Evolutionary conservation across 139 green algal species (phyloP), one percentile per base, ranked within the genome.

Genomic region (Ostreobium quekettii): DNA sequence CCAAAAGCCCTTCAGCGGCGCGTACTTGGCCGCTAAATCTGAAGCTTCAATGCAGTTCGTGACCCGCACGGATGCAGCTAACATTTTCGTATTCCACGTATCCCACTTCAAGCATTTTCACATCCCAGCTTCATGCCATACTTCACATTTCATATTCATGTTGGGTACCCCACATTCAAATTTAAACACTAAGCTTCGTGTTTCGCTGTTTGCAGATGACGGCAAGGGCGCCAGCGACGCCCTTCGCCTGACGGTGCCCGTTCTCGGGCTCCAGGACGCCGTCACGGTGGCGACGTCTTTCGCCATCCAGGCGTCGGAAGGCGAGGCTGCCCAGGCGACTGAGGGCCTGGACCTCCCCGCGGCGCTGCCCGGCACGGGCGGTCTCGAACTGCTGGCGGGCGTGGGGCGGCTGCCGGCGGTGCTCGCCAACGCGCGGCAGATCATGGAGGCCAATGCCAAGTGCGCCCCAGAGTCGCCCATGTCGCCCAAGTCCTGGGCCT

Each of bases 301-400:
- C 24, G 64, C 56, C 15, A 28, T 77, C 29, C 22, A 48, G 2
- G 62, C 47, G 19, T 31, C 15, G 7, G 4, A 15, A 3, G 15
- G 11, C 7, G 11, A 4, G 22, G 33, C 36, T 11, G 53, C 28
- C 15, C 19, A 32, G 8, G 29, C 35, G 8, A 8, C 8, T 32
- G 75, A 77, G 67, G 70, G 66, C 31, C 36, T 80, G 30, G 64
- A 47, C 19, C 64, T 80, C 15, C 75, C 75, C 29, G 58, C 36
- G 26, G 75, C 65, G 22, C 31, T 61, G 3, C 70, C 75, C 31
- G 75, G 75, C 5, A 71, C 33, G 28, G 70, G 64, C 47, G 33
- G 28, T 3, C 30, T 80, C 7, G 35, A 56, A 1, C 32, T 77
- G 36, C n/a, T 48, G 30, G 70, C 75, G 35, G 70, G 70, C 31